Percentiles rank a stretch among this genome's conserved stretches.
Evolutionary conservation across 2,329 filamentous ascomycete genomes (phyloP).

Genomic region (Aspergillus oerlinghausenensis): DNA sequence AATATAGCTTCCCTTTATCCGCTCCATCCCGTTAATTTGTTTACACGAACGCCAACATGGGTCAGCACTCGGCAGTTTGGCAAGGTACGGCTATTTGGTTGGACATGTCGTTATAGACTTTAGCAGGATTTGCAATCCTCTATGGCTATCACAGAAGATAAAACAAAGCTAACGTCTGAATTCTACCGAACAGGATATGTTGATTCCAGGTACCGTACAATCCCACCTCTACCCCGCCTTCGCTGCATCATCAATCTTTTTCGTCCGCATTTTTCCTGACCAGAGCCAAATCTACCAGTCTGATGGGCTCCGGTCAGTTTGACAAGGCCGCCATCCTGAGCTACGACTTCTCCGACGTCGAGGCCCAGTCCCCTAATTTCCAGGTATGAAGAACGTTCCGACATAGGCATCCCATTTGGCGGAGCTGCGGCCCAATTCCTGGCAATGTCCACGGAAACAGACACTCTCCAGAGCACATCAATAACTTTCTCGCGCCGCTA

Average conservation of each 20-base stretch:
- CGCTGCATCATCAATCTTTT: constrained; percentile 7
- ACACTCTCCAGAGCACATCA: neutral
- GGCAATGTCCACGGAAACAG: neutral
- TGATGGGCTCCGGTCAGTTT: constrained; percentile 72
- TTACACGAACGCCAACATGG: constrained; percentile 25
- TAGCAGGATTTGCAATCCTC: neutral
- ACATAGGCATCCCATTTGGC: constrained; percentile 3
- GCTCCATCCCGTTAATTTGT: constrained; percentile 11
- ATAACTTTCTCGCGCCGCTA: constrained; percentile 4
- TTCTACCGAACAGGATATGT: constrained; percentile 50
- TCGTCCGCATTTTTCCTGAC: constrained; percentile 11
- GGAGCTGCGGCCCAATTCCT: neutral
- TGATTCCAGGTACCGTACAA: constrained; percentile 52
- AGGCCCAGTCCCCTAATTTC: constrained; percentile 69
- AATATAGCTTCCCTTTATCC: constrained; percentile 6
- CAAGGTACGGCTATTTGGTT: constrained; percentile 24
- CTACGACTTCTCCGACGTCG: constrained; percentile 71
- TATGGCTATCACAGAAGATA: neutral
- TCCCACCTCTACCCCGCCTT: constrained; percentile 9
- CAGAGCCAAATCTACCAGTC: constrained; percentile 48
- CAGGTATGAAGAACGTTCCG: constrained; percentile 51
- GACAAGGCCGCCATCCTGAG: constrained; percentile 85
- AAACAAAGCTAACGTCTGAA: constrained; percentile 9
- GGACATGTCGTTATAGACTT: neutral
- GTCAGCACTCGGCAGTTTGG: constrained; percentile 35